phyloP scores from a whole-genome alignment of 495 filamentous ascomycete genomes.

The Immersiella caudata region DNA sequence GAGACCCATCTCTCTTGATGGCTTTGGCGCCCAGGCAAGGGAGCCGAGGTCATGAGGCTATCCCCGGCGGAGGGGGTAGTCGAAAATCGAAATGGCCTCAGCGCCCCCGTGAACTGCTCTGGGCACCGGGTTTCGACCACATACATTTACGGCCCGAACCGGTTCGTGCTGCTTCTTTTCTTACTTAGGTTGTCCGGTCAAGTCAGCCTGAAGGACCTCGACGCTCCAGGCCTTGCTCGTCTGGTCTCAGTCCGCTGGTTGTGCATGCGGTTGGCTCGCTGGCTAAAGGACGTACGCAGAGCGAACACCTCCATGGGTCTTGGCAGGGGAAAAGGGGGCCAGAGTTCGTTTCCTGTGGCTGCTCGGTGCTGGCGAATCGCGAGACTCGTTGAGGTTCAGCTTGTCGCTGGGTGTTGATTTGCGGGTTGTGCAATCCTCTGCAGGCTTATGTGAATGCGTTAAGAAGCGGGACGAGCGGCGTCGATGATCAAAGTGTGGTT shows the following conservation, averaged over 20 bases:
- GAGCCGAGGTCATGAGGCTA: not conserved
- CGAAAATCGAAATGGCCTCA: not conserved
- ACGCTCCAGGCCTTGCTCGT: not conserved
- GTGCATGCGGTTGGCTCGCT: not conserved
- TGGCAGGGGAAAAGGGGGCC: slow-evolving; percentile 11
- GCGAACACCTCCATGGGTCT: slow-evolving; percentile 1
- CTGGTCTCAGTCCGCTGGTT: not conserved
- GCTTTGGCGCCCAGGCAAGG: not conserved
- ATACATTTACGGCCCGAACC: slow-evolving; percentile 10
- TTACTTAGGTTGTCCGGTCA: not conserved
- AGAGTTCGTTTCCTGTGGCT: not conserved
- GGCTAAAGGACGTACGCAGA: slow-evolving; percentile 4
- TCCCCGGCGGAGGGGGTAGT: not conserved
- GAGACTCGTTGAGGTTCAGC: not conserved
- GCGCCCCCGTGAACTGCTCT: not conserved
- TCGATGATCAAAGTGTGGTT: not conserved
- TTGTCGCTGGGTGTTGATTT: not conserved
- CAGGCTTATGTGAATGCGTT: slow-evolving; percentile 1
- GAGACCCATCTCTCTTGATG: not conserved
- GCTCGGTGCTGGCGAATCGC: not conserved
- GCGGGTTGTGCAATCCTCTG: not conserved
- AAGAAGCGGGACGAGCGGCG: not conserved
- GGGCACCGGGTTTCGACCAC: slow-evolving; percentile 7
- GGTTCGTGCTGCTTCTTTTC: slow-evolving; percentile 2
- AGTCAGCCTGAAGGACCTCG: not conserved